Evolutionary conservation across 768 basidiomycete genomes (phyloP), one percentile per base, ranked within the genome.

Genomic region (Mycena leptocephala): DNA sequence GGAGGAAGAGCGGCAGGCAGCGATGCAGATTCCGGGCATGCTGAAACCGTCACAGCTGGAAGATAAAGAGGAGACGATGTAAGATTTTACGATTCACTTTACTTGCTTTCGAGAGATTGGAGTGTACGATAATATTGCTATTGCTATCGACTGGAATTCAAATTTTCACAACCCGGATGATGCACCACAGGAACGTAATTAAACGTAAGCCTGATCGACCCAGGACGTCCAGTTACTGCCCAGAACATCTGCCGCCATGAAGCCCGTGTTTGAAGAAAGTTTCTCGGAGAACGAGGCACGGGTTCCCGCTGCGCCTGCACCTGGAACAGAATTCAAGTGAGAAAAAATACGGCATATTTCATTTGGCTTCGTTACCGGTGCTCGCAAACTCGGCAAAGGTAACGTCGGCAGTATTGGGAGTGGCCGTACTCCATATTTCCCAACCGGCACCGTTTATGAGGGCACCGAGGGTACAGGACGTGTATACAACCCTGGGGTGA

Each of bases 1-100:
- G 0, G 92, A 95, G 79, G 95, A 93, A 75, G 97, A 98, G 85
- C 93, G 94, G 65, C 92, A 96, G 86, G 91, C 94, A 39, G 97
- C 97, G 35, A 95, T 96, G 90, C 92, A 95, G 79, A 96, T 99
- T 72, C 98, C 97, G 24, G 98, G 98, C 32, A 95, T 99, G 95
- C 90, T 98, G 83, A 98, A 98, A 85, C 97, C 97, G 43, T 95
- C 94, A 80, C 96, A 97, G 85, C 81, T 98, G 83, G 96, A 97
- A 82, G 97, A 98, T 86, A 95, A 95, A 86, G 96, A 97, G 82
- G 95, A 95, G 85, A 93, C 95, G 87, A 95, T 91, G 79, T 93
- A 83, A 91, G 85, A 63, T 75, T 68, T 58, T 58, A 69, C 53
- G 51, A 26, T 22, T 20, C 24, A 22, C 5, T 18, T 51, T 56